Conservation (phyloP, 129 eudicot genomes). For the Artemisia tridentata region DNA sequence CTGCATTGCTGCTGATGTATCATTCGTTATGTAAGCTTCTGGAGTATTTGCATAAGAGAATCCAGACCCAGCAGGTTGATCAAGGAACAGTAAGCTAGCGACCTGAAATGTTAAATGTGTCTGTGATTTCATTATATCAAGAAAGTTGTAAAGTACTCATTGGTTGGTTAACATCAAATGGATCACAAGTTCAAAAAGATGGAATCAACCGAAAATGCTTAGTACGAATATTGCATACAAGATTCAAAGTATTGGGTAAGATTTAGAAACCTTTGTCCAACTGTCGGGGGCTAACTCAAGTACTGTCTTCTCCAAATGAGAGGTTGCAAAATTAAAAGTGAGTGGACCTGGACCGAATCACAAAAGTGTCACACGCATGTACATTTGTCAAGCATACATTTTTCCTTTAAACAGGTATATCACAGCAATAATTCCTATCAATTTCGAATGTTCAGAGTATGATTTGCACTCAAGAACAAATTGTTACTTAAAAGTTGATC, state of each 20-base stretch:
- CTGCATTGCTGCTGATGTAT: conserved; percentile 20
- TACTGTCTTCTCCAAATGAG: conserved; percentile 16
- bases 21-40: conserved; percentile 16
- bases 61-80: conserved; percentile 36
- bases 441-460: too few species aligned
- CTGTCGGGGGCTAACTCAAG: conserved; percentile 14
- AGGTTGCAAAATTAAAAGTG: background rate
- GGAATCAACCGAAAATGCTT: too few species aligned
- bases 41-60: conserved; percentile 30
- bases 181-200: too few species aligned
- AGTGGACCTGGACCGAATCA: conserved; percentile 18
- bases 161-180: too few species aligned
- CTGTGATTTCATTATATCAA: too few species aligned
- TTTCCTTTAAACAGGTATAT: too few species aligned
- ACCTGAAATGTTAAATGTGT: conserved; percentile 16
- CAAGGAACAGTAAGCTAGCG: conserved; percentile 29
- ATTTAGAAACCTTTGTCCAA: conserved; percentile 19
- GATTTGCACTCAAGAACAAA: too few species aligned
- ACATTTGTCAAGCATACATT: background rate
- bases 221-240: too few species aligned
- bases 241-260: background rate
- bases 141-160: too few species aligned
- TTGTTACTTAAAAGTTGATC: too few species aligned
- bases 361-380: background rate
- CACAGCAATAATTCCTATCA: too few species aligned